These are phyloP conservation scores for Boehmeria nivea DNA, from an alignment of 306 rosid species.

Conservation along the genomic window DNA sequence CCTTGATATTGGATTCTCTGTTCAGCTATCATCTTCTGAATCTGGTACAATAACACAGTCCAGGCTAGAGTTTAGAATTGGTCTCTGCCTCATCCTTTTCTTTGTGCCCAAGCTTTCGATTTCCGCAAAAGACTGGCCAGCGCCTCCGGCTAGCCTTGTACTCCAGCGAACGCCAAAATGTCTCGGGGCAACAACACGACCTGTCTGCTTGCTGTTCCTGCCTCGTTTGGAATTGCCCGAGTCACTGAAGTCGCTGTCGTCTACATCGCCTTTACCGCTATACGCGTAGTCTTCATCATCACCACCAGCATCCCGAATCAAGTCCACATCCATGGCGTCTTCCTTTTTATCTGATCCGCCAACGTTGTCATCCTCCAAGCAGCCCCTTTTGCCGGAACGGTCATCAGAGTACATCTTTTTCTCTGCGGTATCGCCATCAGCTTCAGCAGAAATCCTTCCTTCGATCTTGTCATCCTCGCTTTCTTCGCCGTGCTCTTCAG, in stretches of 20 bases:
- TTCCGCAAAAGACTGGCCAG: conserved; percentile 30
- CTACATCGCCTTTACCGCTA: conserved; percentile 15
- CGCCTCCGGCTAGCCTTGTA: conserved; percentile 39
- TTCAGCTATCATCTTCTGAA: conserved; percentile 41
- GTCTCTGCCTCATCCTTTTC: conserved; percentile 73
- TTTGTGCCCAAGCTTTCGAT: conserved; percentile 49
- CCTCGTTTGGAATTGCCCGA: conserved; percentile 25
- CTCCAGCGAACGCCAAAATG: conserved; percentile 38
- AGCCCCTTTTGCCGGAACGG: background rate
- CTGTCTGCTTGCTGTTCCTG: conserved; percentile 20
- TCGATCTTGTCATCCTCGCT: conserved; percentile 10
- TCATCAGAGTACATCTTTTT: conserved; percentile 31
- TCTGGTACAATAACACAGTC: conserved; percentile 39
- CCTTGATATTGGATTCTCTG: background rate
- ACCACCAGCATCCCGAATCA: too few relatives aligned
- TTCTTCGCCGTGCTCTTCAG: conserved; percentile 23
- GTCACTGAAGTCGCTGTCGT: conserved; percentile 22
- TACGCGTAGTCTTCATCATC: conserved; percentile 33
- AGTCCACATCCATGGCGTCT: conserved; percentile 24
- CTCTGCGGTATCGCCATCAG: conserved; percentile 31
- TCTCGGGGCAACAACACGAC: background rate
- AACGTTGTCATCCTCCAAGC: background rate
- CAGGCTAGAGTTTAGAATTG: conserved; percentile 63
- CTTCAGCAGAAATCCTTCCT: conserved; percentile 10
- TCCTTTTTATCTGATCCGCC: conserved; percentile 14